phyloP scores from a whole-genome alignment of 2,329 filamentous ascomycete species.

The Cadophora sp. region DNA sequence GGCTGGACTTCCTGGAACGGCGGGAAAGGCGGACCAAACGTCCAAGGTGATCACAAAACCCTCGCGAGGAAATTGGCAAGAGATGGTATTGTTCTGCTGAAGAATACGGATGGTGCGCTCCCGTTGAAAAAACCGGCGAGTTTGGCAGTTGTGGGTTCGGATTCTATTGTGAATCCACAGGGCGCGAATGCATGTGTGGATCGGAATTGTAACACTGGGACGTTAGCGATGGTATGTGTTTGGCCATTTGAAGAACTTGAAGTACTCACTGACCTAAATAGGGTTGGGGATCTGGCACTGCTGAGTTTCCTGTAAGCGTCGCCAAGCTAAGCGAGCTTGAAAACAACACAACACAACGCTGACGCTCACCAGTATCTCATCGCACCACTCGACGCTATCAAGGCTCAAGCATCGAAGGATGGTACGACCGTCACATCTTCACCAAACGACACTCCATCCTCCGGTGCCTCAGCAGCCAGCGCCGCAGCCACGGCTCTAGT shows the following conservation, averaged over 20 bases:
- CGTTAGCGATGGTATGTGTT: slow-evolving; percentile 70
- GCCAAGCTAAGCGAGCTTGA: neutral
- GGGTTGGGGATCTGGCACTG: slow-evolving; percentile 66
- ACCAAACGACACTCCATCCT: slow-evolving; percentile 54
- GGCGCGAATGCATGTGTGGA: slow-evolving; percentile 71
- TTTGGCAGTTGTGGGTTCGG: slow-evolving; percentile 67
- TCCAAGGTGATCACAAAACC: slow-evolving; percentile 65
- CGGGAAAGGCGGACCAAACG: slow-evolving; percentile 48
- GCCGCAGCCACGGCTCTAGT: slow-evolving; percentile 69
- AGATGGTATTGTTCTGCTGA: slow-evolving; percentile 69
- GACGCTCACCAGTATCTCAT: slow-evolving; percentile 57
- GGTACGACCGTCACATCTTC: slow-evolving; percentile 60
- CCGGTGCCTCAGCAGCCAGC: slow-evolving; percentile 36
- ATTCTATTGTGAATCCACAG: slow-evolving; percentile 63
- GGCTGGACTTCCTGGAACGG: slow-evolving; percentile 50
- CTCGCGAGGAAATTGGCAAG: slow-evolving; percentile 63
- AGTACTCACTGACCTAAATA: slow-evolving; percentile 17
- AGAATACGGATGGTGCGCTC: slow-evolving; percentile 64
- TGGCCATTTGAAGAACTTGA: neutral
- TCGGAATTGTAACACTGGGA: slow-evolving; percentile 64
- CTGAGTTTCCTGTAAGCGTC: slow-evolving; percentile 45
- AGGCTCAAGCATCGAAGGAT: slow-evolving; percentile 59
- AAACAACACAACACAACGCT: neutral
- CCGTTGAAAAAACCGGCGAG: slow-evolving; percentile 61
- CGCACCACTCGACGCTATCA: slow-evolving; percentile 70